Conservation (phyloP, 116 monocot species). For the Zostera marina region DNA sequence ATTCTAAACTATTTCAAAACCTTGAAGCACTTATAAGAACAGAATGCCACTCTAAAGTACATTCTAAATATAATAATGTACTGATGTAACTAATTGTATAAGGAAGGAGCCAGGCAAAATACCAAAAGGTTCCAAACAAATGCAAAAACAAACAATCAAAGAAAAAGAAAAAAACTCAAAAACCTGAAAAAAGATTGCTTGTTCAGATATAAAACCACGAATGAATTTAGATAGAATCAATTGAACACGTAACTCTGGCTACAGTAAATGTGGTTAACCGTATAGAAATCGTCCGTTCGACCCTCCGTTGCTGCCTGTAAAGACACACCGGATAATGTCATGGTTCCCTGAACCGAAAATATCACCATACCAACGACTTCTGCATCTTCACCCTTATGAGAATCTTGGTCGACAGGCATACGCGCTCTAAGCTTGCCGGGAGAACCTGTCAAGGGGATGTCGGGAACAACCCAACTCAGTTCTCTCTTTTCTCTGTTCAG, state of each 20-base stretch:
- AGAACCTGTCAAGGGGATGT: conserved; percentile 59
- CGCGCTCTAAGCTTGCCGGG: conserved; percentile 54
- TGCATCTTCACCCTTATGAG: conserved; percentile 40
- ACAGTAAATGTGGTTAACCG: conserved; percentile 56
- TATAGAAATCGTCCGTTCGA: conserved; percentile 45
- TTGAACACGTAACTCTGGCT: conserved; percentile 69
- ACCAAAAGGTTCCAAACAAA: too few relatives aligned
- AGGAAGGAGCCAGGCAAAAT: too few relatives aligned
- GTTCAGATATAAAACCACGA: too few relatives aligned
- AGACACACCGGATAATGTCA: conserved; percentile 60
- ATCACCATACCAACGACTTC: conserved; percentile 57
- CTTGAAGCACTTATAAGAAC: too few relatives aligned
- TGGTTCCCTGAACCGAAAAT: conserved; percentile 39
- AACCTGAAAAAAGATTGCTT: too few relatives aligned
- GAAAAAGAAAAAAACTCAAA: not conserved
- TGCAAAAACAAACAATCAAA: too few relatives aligned
- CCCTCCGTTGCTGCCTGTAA: conserved; percentile 53
- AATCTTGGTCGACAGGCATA: conserved; percentile 85
- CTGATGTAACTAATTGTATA: too few relatives aligned
- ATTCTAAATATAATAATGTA: too few relatives aligned
- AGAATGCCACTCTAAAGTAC: too few relatives aligned
- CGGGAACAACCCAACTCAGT: conserved; percentile 65
- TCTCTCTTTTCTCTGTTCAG: conserved; percentile 68
- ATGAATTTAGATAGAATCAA: conserved; percentile 12
- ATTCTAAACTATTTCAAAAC: too few relatives aligned